Evolutionary conservation across 768 basidiomycete species (phyloP), one percentile per base, ranked within the genome.

Genomic region (Cantharellus cinnabarinus): DNA sequence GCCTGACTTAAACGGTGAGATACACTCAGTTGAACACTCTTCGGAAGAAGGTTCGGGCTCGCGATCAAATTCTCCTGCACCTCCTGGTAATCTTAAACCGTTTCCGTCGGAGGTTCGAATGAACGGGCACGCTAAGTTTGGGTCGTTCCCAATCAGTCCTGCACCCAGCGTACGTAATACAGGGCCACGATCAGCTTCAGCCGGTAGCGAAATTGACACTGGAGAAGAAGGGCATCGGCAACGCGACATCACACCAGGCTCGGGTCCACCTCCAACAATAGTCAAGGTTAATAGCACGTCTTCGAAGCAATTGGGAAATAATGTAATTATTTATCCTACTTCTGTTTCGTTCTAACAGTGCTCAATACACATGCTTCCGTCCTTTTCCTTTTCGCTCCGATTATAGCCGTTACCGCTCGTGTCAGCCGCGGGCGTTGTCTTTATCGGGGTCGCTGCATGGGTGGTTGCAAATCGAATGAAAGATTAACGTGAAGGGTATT

Each of bases 361-460:
- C 10, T 52, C 39, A 5, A 40, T 5, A 40, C 10, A 10, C 44
- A 10, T 48, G 29, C 44, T 54, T 54, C 52, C 7, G 10, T 37
- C 10, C 52, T 37, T 37, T 37, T 34, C 35, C 4, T 4, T 59
- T 35, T 10, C 5, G 7, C 34, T n/a, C 35, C 41, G 40, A 34
- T 20, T 44, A 35, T 61, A 58, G 20, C 61, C 62, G 10, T 37
- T 64, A 20, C 63, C 63, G 1, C 59, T 60, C 37, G 59, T 61
- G 0, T 61, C 63, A 48, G 65, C 64, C 4, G 65, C 62, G 14
- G 64, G 63, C 2, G 63, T 64, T 44, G 65, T 67, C 40, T 53
- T 66, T 4, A 42, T 67, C 51, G 65, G 61, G 4, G 61, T 63
- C 7, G 65, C 62, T 4, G 65, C 42, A 37, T 62, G 62, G 34